A percentile compares a stretch with the other conserved stretches of the same genome.
Evolutionary conservation across 352 stramenopile species (phyloP).

Genomic region (Phytophthora crassamura): DNA sequence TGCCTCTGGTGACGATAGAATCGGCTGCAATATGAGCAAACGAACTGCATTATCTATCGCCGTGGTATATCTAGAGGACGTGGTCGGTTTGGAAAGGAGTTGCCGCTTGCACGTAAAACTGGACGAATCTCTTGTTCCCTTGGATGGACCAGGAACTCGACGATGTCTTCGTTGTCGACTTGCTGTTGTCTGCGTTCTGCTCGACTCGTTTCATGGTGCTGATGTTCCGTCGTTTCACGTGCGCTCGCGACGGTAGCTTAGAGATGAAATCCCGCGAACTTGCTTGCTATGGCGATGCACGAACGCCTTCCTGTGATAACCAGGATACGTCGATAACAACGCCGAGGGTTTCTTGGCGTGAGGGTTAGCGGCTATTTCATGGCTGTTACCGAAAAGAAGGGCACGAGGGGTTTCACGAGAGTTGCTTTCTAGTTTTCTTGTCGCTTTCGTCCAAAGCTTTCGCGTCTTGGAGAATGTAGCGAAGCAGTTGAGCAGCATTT

Average conservation of each 20-base stretch:
- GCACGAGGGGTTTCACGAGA: background rate
- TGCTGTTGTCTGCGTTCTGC: background rate
- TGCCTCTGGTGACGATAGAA: background rate
- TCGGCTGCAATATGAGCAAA: background rate
- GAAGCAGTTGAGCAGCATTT: slow-evolving; percentile 17
- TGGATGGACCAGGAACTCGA: background rate
- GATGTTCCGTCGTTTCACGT: background rate
- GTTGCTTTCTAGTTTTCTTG: background rate
- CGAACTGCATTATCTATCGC: too few species aligned
- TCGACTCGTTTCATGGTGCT: background rate
- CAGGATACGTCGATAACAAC: slow-evolving; percentile 3
- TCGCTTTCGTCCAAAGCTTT: background rate
- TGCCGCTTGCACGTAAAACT: background rate
- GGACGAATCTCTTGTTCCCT: background rate
- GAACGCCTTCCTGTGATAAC: slow-evolving; percentile 3
- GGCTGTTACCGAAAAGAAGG: background rate
- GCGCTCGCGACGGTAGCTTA: background rate
- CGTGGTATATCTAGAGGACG: too few species aligned
- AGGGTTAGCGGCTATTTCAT: background rate
- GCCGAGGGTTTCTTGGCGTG: slow-evolving; percentile 1
- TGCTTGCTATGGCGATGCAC: slow-evolving; percentile 1
- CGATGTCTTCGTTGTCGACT: background rate
- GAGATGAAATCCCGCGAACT: background rate
- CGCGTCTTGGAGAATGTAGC: slow-evolving; percentile 4
- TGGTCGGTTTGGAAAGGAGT: background rate